Evolutionary conservation across 1,284 basidiomycete species (phyloP), one percentile per base, ranked within the genome.

Genomic region (Rhodotorula sp.): DNA sequence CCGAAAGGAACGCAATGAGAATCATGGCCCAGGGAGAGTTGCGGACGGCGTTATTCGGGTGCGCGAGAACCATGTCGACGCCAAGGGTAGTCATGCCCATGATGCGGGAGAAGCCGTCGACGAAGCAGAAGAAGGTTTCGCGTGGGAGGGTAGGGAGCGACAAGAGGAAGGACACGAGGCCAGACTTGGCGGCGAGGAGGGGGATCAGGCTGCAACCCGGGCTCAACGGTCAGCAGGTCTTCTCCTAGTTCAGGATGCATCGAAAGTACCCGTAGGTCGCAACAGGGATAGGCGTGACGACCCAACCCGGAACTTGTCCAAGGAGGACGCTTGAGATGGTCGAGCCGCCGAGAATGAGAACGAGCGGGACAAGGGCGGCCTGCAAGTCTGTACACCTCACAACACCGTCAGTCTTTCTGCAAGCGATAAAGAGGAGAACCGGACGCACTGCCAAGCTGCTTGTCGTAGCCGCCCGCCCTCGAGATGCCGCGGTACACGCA

Each of bases 31-130:
- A 75, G 20, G 73, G 71, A 15, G 63, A 66, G 50, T 46, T 50
- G 30, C 71, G 67, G 6, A 75, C 65, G 51, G 69, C 73, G 9
- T 63, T 34, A 64, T 73, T 65, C n/a, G 73, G 69, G 69, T 75
- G 73, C 9, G 69, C 5, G 40, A 73, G 54, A 57, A 73, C 71
- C 28, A 70, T 63, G 69, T 75, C 73, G 57, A 75, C 71, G 37
- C 73, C 73, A 48, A 75, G 65, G 53, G 73, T 75, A 4, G 73
- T 73, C 68, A 75, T 75, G 59, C 73, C 73, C 58, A 71, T 64
- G 62, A 73, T 68, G 65, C 73, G 73, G 24, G 69, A 68, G 71
- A 75, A 75, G 37, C 71, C 73, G 63, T 75, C 73, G 60, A 75
- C 51, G 31, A 69, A 26, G 65, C 62, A 64, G 73, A 75, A 75